Base-by-base conservation (phyloP, 164 flowering plant genomes). In the Vitis amurensis region DNA sequence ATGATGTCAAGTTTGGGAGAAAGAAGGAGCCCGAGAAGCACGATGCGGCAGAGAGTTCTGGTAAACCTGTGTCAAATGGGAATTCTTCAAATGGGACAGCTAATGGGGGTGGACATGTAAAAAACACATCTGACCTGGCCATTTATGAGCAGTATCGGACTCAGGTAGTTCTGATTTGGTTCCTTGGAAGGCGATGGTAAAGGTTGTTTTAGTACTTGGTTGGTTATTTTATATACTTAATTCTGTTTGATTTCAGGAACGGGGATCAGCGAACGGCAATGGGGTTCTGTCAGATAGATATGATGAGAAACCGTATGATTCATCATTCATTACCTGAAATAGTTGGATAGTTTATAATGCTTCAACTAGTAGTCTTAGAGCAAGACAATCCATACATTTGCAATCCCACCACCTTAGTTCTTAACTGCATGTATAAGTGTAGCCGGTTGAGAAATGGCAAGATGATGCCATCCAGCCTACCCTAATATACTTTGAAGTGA, bases 1-100 rank as follows among this genome's bases (percentile, higher is more conserved):
- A 88, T 86, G 95, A 96, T 88, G 79, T 79, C 57, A 91, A 91
- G 88, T 96, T 96, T 85, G 97, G 96, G 84, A 89, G 95, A 74
- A 96, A 86, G 85, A 85, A 55, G 74, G 80, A 56, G 56, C 51
- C 71, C 8, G 80, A 79, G 59, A 44, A 60, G 47, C 64, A 77
- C 64, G 76, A 78, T 37, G 63, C 14, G 61, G 78, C 61, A 17
- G 53, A 68, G 4, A 16, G 74, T 15, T 67, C 61, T 13, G 75
- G 67, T 73, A 48, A 63, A 52, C 63, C 78, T 19, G 75, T 57
- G 19, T 53, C 71, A 19, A 85, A 85, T 78, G 93, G 87, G 19
- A 66, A 73, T 76, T 52, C 76, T 66, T 68, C 81, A 2, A 67
- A 49, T 50, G 74, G 37, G 1, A 63, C 68, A 1, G 55, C 79